These are phyloP conservation scores for Tolypocladium sp. DNA, from an alignment of 2,329 filamentous ascomycete species.

Conservation along the genomic window DNA sequence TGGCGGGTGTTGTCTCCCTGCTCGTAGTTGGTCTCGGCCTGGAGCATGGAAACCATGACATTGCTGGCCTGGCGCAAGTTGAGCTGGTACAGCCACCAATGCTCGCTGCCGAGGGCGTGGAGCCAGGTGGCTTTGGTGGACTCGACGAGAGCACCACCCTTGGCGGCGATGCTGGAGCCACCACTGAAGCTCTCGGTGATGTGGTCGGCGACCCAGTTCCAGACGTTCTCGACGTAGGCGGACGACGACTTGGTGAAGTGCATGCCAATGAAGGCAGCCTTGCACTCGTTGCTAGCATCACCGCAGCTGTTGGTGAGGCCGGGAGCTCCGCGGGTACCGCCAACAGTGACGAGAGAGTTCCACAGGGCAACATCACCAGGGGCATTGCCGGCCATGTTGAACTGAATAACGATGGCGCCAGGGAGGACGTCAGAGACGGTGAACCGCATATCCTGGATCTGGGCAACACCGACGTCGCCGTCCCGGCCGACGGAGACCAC, in stretches of 20 bases:
- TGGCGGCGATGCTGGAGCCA: slow-evolving; percentile 34
- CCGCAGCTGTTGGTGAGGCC: slow-evolving; percentile 28
- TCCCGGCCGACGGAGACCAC: slow-evolving; percentile 41
- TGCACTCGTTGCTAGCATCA: slow-evolving; percentile 24
- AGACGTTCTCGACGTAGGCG: slow-evolving; percentile 13
- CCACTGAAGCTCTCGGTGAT: slow-evolving; percentile 36
- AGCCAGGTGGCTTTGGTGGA: slow-evolving; percentile 42
- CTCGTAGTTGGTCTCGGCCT: slow-evolving; percentile 42
- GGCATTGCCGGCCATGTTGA: slow-evolving; percentile 36
- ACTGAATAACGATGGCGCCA: slow-evolving; percentile 31
- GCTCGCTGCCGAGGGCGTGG: slow-evolving; percentile 36
- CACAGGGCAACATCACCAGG: slow-evolving; percentile 42
- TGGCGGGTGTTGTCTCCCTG: slow-evolving; percentile 23
- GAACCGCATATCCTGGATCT: slow-evolving; percentile 44
- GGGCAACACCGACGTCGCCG: slow-evolving; percentile 38
- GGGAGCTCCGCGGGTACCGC: slow-evolving; percentile 29
- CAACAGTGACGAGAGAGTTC: slow-evolving; percentile 35
- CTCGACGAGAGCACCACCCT: slow-evolving; percentile 38
- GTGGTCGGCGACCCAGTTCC: slow-evolving; percentile 40
- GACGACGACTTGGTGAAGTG: slow-evolving; percentile 30
- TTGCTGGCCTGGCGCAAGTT: slow-evolving; percentile 40
- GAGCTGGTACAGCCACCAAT: slow-evolving; percentile 50
- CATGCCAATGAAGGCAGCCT: slow-evolving; percentile 37
- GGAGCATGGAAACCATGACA: slow-evolving; percentile 39
- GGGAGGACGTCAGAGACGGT: slow-evolving; percentile 36